Conservation (phyloP, 176 grass and related monocot genomes). For the Oryza punctata region DNA sequence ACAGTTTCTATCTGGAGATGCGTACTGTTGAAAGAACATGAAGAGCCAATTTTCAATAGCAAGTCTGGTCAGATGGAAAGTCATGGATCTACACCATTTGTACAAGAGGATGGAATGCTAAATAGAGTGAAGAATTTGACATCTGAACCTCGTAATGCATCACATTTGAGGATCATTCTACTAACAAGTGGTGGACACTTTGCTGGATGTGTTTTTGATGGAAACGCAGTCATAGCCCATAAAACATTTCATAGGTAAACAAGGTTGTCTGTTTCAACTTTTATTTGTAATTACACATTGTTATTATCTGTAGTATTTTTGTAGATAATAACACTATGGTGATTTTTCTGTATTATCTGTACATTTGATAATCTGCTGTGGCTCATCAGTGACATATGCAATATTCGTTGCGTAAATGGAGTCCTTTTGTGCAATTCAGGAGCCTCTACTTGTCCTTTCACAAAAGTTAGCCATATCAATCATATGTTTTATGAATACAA, state of each 20-base stretch:
- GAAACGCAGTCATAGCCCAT: slow-evolving; percentile 73
- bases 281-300: background rate
- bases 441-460: background rate
- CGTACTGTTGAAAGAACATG: slow-evolving; percentile 79
- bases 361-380: background rate
- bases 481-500: background rate
- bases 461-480: background rate
- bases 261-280: slow-evolving; percentile 9
- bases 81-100: slow-evolving; percentile 38
- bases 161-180: slow-evolving; percentile 73
- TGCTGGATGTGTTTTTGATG: slow-evolving; percentile 94
- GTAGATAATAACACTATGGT: background rate
- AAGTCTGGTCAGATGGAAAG: slow-evolving; percentile 50
- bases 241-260: slow-evolving; percentile 98
- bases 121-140: slow-evolving; percentile 65
- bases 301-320: background rate
- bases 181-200: slow-evolving; percentile 92
- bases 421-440: background rate
- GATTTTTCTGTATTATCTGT: background rate
- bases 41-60: slow-evolving; percentile 59
- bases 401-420: background rate
- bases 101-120: slow-evolving; percentile 67
- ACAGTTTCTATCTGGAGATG: slow-evolving; percentile 70
- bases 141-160: slow-evolving; percentile 65
- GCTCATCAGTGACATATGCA: background rate